phyloP scores from a whole-genome alignment of 768 basidiomycete genomes.

The Clitopilus passeckerianus region DNA sequence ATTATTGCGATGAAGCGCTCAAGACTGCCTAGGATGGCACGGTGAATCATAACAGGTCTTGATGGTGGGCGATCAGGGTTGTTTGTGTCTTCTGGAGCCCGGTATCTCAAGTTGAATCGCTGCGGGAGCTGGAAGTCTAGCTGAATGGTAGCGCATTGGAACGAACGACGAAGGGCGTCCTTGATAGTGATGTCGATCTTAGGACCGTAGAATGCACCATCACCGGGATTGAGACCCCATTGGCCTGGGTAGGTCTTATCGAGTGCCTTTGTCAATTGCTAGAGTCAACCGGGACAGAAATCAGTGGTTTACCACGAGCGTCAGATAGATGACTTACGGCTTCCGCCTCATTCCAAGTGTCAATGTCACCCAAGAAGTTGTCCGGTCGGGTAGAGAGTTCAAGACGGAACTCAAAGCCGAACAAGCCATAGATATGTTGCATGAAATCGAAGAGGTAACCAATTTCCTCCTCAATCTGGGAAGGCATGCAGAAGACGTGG shows the following conservation, averaged over 20 bases:
- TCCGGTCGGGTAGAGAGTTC: slow-evolving; percentile 96
- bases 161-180: slow-evolving; percentile 87
- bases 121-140: slow-evolving; percentile 98
- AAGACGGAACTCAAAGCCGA: slow-evolving; percentile 92
- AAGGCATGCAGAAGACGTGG: slow-evolving; percentile 96
- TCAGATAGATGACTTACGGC: slow-evolving; percentile 34
- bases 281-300: slow-evolving; percentile 5
- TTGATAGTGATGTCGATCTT: slow-evolving; percentile 98
- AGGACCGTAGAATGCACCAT: slow-evolving; percentile 99
- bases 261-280: slow-evolving; percentile 84
- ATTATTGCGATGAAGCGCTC: slow-evolving; percentile 97
- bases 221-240: slow-evolving; percentile 93
- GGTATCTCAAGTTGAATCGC: slow-evolving; percentile 92
- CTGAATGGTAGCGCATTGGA: slow-evolving; percentile 98
- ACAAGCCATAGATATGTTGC: slow-evolving; percentile 87
- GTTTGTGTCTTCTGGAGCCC: slow-evolving; percentile 68
- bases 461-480: slow-evolving; percentile 90
- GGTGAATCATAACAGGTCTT: slow-evolving; percentile 96
- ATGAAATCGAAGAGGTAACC: slow-evolving; percentile 89
- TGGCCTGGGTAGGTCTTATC: slow-evolving; percentile 83
- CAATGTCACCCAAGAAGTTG: slow-evolving; percentile 84
- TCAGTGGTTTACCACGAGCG: slow-evolving; percentile 2
- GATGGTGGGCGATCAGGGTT: slow-evolving; percentile 49
- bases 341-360: slow-evolving; percentile 91
- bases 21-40: slow-evolving; percentile 89